Evolutionary conservation across 2,329 filamentous ascomycete genomes (phyloP).

Genomic region (Ophiostoma angusticollis): DNA sequence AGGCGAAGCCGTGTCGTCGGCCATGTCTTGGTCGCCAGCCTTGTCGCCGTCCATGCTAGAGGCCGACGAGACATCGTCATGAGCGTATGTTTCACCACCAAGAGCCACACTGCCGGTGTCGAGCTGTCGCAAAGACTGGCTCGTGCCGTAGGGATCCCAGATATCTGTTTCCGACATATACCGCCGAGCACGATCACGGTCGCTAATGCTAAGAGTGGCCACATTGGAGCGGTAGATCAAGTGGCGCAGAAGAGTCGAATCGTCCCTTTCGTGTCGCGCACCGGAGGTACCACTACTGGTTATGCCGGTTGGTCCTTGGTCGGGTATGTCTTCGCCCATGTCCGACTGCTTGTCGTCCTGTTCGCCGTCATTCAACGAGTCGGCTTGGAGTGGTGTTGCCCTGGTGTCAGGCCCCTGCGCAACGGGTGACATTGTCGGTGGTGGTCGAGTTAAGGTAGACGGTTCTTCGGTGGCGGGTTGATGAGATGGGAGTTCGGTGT

Average conservation of each 20-base stretch:
- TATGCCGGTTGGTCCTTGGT: neutral
- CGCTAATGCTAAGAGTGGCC: neutral
- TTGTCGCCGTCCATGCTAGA: slow-evolving; percentile 22
- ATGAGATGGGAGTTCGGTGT: slow-evolving; percentile 6
- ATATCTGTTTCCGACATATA: slow-evolving; percentile 4
- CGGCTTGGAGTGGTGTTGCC: slow-evolving; percentile 4
- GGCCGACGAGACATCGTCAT: neutral
- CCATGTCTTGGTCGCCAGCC: slow-evolving; percentile 20
- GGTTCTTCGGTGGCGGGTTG: neutral
- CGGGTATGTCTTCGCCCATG: slow-evolving; percentile 14
- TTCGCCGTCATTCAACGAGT: slow-evolving; percentile 8
- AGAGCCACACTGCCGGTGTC: slow-evolving; percentile 9
- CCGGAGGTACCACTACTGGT: slow-evolving; percentile 2
- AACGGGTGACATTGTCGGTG: slow-evolving; percentile 31
- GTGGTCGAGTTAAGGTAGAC: slow-evolving; percentile 19
- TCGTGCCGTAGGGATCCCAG: slow-evolving; percentile 14
- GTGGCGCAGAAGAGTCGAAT: neutral
- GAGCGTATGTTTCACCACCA: neutral
- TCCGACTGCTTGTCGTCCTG: slow-evolving; percentile 19
- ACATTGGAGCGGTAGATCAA: neutral
- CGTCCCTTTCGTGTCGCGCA: neutral
- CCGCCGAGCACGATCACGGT: slow-evolving; percentile 13
- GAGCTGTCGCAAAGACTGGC: slow-evolving; percentile 7
- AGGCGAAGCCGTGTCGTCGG: slow-evolving; percentile 19
- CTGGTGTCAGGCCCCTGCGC: slow-evolving; percentile 20